A percentile compares a stretch with the other conserved stretches of the same genome.
These are phyloP conservation scores for Bryoglossum gracile DNA, from an alignment of 495 filamentous ascomycete genomes.

Conservation along the genomic window DNA sequence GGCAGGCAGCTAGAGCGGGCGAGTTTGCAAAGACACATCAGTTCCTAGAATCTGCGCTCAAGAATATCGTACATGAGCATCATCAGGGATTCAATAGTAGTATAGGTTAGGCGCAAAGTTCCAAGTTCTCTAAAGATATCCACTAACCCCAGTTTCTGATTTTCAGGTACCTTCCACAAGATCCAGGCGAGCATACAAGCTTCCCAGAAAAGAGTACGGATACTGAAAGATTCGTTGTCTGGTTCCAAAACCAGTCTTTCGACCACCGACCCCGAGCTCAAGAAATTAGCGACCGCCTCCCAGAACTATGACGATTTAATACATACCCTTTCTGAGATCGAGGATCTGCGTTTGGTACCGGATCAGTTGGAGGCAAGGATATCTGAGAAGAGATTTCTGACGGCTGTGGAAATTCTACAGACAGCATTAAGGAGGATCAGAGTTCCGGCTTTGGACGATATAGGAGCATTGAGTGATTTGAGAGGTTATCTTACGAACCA, in stretches of 20 bases:
- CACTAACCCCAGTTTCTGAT: too few species aligned
- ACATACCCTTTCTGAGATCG: conserved; percentile 73
- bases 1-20: conserved; percentile 77
- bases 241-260: conserved; percentile 75
- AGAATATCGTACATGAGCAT: conserved; percentile 96
- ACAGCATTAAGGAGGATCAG: conserved; percentile 75
- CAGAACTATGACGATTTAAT: conserved; percentile 89
- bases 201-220: conserved; percentile 78
- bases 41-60: conserved; percentile 82
- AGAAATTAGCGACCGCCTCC: conserved; percentile 74
- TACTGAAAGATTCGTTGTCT: conserved; percentile 74
- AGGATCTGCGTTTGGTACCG: conserved; percentile 83
- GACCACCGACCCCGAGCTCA: conserved; percentile 84
- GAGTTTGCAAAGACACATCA: conserved; percentile 75
- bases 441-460: conserved; percentile 82
- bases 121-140: too few species aligned
- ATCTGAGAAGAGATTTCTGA: conserved; percentile 91
- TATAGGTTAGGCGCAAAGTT: too few species aligned
- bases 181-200: conserved; percentile 89
- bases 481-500: conserved; percentile 87
- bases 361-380: conserved; percentile 89
- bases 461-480: conserved; percentile 81
- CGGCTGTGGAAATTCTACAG: conserved; percentile 85
- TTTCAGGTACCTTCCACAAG: conserved; percentile 97
- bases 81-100: conserved; percentile 99